A percentile compares a stretch with the other conserved stretches of the same genome.
These are phyloP conservation scores for Ceriops zippeliana DNA, from an alignment of 345 rosid genomes.

Conservation along the genomic window DNA sequence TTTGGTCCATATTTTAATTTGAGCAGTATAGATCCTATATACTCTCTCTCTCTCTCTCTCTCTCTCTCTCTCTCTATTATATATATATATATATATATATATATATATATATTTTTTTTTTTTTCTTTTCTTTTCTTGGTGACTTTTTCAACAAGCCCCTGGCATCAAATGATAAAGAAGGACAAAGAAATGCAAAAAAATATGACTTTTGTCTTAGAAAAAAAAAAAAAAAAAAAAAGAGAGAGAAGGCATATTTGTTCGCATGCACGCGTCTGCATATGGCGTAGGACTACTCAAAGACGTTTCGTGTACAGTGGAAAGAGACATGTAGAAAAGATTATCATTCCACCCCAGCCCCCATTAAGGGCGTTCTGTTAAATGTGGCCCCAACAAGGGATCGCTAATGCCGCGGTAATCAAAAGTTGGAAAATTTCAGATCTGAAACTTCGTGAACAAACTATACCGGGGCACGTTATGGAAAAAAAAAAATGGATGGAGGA, in stretches of 20 bases:
- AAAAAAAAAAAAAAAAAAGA: neutral
- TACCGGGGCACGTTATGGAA: no score
- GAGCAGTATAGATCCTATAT: neutral
- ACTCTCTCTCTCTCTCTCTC: neutral
- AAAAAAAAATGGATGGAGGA: no score
- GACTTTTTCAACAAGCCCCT: constrained; percentile 15
- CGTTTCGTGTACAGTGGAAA: constrained; percentile 14
- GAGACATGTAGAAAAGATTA: neutral
- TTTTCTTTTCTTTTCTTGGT: neutral
- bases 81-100: no score
- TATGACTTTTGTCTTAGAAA: neutral
- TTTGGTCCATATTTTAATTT: neutral
- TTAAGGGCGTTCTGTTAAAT: neutral
- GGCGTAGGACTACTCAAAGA: constrained; percentile 6
- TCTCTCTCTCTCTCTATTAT: no score
- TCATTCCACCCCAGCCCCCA: neutral
- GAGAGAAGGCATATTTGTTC: constrained; percentile 10
- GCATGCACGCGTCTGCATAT: constrained; percentile 15
- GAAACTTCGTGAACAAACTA: no score
- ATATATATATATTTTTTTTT: no score
- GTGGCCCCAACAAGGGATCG: no score
- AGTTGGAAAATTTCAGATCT: no score
- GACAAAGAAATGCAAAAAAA: neutral
- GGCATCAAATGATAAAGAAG: constrained; percentile 19
- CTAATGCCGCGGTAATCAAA: no score